Percentiles rank a stretch among this genome's conserved stretches.
Conservation (phyloP, 495 filamentous ascomycete genomes). For the Stereocaulon alpinum region DNA sequence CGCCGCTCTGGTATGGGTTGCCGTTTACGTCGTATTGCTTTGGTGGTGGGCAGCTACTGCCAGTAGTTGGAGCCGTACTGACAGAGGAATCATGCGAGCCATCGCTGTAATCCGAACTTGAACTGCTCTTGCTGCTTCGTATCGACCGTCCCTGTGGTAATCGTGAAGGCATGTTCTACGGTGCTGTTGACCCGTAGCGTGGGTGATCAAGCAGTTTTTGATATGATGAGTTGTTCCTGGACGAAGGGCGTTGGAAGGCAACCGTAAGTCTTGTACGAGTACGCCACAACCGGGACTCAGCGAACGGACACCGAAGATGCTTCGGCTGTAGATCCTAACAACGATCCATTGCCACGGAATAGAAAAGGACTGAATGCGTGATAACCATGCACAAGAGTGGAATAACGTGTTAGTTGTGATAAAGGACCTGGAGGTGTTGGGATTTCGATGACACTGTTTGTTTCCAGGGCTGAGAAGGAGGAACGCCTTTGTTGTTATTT, state of each 20-base stretch:
- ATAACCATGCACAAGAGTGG: not conserved
- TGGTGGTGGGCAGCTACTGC: slow-evolving; percentile 44
- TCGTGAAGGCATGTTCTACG: slow-evolving; percentile 15
- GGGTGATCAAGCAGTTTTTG: not conserved
- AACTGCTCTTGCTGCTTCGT: slow-evolving; percentile 32
- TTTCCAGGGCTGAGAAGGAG: not conserved
- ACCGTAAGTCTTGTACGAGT: not conserved
- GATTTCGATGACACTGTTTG: not conserved
- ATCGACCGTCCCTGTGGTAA: not conserved
- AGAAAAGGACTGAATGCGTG: not conserved
- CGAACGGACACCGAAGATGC: not conserved
- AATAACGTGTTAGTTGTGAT: not conserved
- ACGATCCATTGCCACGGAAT: not conserved
- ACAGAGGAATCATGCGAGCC: slow-evolving; percentile 49
- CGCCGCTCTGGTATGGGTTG: slow-evolving; percentile 20
- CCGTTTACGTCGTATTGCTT: slow-evolving; percentile 26
- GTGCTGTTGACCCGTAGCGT: slow-evolving; percentile 2
- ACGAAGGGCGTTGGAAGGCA: not conserved
- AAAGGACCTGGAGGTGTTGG: not conserved
- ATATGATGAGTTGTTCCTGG: not conserved
- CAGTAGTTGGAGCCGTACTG: slow-evolving; percentile 58
- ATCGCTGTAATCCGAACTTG: slow-evolving; percentile 51
- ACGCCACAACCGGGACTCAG: not conserved
- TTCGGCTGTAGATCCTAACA: not conserved
- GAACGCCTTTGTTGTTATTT: slow-evolving; percentile 3